Evolutionary conservation across 1,284 basidiomycete species (phyloP).

Genomic region (Boletus smithii): DNA sequence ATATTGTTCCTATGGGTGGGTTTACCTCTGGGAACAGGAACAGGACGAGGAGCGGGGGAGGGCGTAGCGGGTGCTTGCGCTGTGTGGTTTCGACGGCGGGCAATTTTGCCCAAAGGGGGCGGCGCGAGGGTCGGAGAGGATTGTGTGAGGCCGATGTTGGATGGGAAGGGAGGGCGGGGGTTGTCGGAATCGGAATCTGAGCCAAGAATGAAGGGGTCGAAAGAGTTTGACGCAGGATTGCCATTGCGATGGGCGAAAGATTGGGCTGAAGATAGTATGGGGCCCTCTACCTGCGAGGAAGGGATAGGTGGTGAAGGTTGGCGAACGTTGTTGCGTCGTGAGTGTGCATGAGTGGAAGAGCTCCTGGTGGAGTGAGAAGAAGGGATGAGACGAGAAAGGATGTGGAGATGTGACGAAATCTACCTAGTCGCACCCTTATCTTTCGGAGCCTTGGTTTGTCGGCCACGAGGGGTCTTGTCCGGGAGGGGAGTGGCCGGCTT

Average conservation of each 20-base stretch:
- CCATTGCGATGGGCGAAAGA: constrained; percentile 31
- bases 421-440: constrained; percentile 33
- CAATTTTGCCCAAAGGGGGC: constrained; percentile 50
- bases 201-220: constrained; percentile 56
- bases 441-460: constrained; percentile 30
- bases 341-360: constrained; percentile 45
- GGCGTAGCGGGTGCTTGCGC: constrained; percentile 26
- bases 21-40: constrained; percentile 49
- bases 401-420: constrained; percentile 9
- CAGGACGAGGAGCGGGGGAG: constrained; percentile 28
- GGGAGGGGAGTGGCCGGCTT: constrained; percentile 26
- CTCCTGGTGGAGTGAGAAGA: constrained; percentile 38
- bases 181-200: constrained; percentile 39
- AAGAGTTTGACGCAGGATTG: constrained; percentile 41
- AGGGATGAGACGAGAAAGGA: not conserved
- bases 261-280: constrained; percentile 29
- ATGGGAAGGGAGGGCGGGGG: constrained; percentile 14
- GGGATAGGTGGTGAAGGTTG: constrained; percentile 58
- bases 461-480: constrained; percentile 29
- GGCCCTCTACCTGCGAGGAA: constrained; percentile 62
- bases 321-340: constrained; percentile 46
- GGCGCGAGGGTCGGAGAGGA: constrained; percentile 41
- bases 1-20: constrained; percentile 35
- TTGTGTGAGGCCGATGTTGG: constrained; percentile 31
- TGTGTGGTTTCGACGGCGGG: constrained; percentile 45